These are phyloP conservation scores for Boletus pseudopeckii DNA, from an alignment of 768 basidiomycete species.

Conservation along the genomic window DNA sequence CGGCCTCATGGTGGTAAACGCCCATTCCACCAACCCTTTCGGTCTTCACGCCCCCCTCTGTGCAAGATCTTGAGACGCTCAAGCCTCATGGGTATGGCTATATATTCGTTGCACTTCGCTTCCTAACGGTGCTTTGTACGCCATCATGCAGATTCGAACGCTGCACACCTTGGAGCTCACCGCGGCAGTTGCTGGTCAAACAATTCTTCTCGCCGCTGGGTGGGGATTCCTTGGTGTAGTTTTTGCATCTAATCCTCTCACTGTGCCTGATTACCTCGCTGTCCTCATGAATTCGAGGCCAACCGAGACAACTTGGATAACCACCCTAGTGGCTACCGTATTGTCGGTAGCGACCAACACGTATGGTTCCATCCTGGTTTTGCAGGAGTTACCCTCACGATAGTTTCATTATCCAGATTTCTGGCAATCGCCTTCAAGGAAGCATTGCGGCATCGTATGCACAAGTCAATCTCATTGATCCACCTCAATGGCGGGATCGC, in stretches of 20 bases:
- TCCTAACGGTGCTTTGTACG: no score
- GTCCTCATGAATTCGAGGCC: not conserved
- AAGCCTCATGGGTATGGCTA: not conserved
- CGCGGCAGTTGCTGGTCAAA: not conserved
- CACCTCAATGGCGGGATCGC: constrained; percentile 8
- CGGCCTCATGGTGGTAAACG: no score
- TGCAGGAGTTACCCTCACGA: not conserved
- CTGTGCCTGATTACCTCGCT: not conserved
- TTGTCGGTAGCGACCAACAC: not conserved
- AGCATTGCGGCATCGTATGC: constrained; percentile 17
- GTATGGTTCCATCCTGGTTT: not conserved
- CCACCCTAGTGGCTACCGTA: not conserved
- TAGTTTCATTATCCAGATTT: not conserved
- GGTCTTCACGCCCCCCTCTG: no score
- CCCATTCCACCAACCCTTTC: no score
- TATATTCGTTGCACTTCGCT: not conserved
- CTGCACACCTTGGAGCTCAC: not conserved
- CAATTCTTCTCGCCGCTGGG: not conserved
- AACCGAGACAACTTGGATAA: not conserved
- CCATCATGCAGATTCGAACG: not conserved
- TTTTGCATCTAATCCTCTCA: not conserved
- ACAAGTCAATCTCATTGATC: constrained; percentile 8
- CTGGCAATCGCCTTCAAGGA: constrained; percentile 12
- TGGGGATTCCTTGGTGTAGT: constrained; percentile 2
- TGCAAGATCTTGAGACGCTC: no score